A percentile compares a stretch with the other conserved stretches of the same genome.
phyloP scores from a whole-genome alignment of 2,329 filamentous ascomycete genomes.

The Passalora sequoiae region DNA sequence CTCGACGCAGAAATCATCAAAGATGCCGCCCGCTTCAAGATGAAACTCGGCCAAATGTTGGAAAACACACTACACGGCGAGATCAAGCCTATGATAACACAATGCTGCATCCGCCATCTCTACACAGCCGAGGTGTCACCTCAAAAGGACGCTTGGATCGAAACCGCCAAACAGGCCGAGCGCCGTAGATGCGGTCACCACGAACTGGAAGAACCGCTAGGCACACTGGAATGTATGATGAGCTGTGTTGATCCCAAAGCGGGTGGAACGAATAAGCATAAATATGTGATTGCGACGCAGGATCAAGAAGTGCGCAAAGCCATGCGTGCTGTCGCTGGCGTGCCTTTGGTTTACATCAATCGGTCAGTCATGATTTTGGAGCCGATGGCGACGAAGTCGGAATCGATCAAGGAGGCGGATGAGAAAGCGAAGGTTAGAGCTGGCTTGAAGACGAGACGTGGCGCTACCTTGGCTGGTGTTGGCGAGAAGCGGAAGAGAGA shows the following conservation, averaged over 20 bases:
- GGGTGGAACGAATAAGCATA: conserved; percentile 66
- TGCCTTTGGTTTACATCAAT: conserved; percentile 73
- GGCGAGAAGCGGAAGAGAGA: conserved; percentile 32
- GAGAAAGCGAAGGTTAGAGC: conserved; percentile 70
- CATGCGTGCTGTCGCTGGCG: conserved; percentile 63
- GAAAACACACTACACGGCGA: conserved; percentile 80
- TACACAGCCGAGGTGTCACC: conserved; percentile 47
- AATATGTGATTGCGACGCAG: conserved; percentile 73
- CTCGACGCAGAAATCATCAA: conserved; percentile 81
- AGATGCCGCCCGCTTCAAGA: conserved; percentile 78
- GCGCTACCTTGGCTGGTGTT: conserved; percentile 13
- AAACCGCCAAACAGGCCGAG: conserved; percentile 69
- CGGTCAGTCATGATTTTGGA: conserved; percentile 74
- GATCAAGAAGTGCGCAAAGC: conserved; percentile 58
- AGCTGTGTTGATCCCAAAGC: conserved; percentile 75
- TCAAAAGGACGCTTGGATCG: conserved; percentile 57
- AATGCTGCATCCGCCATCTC: conserved; percentile 74
- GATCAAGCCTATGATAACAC: conserved; percentile 79
- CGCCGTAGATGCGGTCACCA: conserved; percentile 74
- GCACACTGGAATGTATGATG: conserved; percentile 63
- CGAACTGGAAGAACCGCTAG: conserved; percentile 65
- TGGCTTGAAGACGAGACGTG: conserved; percentile 49
- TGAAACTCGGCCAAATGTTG: conserved; percentile 74
- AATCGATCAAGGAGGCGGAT: conserved; percentile 58
- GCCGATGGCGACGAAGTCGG: conserved; percentile 66